These are phyloP conservation scores for Brettanomyces bruxellensis DNA, from an alignment of 805 yeast species.

Conservation along the genomic window DNA sequence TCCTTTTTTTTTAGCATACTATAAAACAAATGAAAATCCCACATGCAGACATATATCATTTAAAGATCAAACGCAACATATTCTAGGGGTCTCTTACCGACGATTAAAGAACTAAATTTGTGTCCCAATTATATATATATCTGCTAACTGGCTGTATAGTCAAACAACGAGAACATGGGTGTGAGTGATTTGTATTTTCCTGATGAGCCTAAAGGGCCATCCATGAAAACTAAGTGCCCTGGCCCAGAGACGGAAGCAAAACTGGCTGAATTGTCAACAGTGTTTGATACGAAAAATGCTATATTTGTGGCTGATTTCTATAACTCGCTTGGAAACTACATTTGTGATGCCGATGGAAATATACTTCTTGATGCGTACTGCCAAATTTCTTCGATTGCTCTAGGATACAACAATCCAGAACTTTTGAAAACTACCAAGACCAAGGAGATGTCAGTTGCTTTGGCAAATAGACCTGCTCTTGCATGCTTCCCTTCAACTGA, in stretches of 20 bases:
- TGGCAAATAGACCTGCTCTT: conserved; percentile 60
- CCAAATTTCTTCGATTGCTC: conserved; percentile 64
- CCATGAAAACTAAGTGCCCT: conserved; percentile 34
- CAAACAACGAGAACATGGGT: not conserved
- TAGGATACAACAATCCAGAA: conserved; percentile 65
- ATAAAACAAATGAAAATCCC: too few relatives aligned
- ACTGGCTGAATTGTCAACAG: conserved; percentile 32
- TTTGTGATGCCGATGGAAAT: conserved; percentile 60
- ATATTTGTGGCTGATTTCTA: conserved; percentile 58
- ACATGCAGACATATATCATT: too few relatives aligned
- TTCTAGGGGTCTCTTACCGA: too few relatives aligned
- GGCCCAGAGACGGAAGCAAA: conserved; percentile 36
- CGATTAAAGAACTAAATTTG: too few relatives aligned
- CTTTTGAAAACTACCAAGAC: conserved; percentile 49
- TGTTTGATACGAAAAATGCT: conserved; percentile 53
- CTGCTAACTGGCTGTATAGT: too few relatives aligned
- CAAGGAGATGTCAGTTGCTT: conserved; percentile 52
- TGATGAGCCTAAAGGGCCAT: conserved; percentile 40
- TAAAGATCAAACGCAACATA: too few relatives aligned
- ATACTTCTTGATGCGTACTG: conserved; percentile 54
- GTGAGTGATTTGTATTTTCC: conserved; percentile 27
- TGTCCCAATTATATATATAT: too few relatives aligned
- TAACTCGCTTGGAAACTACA: conserved; percentile 56
- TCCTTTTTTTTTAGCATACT: too few relatives aligned
- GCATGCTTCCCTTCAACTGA: conserved; percentile 58